Base-by-base conservation (phyloP, 257 asterid species). In the Phtheirospermum japonicum region DNA sequence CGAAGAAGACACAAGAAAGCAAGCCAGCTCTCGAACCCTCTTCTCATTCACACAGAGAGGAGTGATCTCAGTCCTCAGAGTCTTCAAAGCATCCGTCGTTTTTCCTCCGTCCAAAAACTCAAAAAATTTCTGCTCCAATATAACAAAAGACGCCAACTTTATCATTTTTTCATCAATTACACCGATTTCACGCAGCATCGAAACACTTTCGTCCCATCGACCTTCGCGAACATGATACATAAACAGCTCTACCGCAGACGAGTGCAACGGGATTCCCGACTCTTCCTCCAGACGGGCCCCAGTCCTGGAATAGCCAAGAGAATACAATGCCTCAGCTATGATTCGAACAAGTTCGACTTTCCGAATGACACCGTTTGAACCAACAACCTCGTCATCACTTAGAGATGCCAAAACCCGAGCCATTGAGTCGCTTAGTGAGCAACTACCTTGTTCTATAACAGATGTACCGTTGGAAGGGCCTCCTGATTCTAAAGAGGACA, bases 131-230 rank as follows among this genome's bases (percentile, higher is more conserved):
- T 86, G 95, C 82, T 89, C 96, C 73, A 86, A 73, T 67, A 89
- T 84, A 20, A 73, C 73, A 76, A 80, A 79, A 28, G 95, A 86
- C 69, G 93, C 93, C 70, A 69, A 60, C 74, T 79, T 80, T 55
- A 79, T 63, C 18, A 76, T 18, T n/a, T 69, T 66, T 71, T 80
- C 93, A 66, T 86, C 96, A 51, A 45, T 37, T 64, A 69, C 64
- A 63, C 83, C 85, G 64, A 86, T 69, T 78, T 75, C 59, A 70
- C 39, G 84, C 43, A 89, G 74, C 51, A 79, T 68, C 9, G 76
- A 73, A 26, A 89, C 82, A 72, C 96, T 82, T 62, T 84, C 90
- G 71, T 84, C 90, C 95, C 96, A 89, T 74, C 82, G 79, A 56
- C 96, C 95, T 71, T 82, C 87, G 69, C 72, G 90, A 74, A 86